Evolutionary conservation across 352 stramenopile genomes (phyloP).

Genomic region (Blastocystis hominis): DNA sequence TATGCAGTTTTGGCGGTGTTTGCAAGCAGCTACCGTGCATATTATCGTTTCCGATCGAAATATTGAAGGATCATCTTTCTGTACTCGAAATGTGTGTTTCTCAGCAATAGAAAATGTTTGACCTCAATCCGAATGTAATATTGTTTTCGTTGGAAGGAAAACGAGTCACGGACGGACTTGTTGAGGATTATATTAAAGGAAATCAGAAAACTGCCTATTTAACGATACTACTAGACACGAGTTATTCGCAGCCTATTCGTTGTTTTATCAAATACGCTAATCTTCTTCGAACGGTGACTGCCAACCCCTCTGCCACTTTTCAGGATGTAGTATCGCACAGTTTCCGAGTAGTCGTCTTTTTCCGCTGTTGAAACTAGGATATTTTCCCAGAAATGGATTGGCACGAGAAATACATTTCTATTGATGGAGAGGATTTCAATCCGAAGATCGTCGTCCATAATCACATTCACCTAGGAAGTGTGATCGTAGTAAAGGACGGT

Average conservation of each 20-base stretch:
- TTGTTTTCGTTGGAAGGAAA: neutral
- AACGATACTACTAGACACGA: neutral
- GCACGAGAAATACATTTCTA: neutral
- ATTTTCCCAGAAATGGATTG: neutral
- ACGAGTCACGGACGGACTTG: neutral
- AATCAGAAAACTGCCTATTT: neutral
- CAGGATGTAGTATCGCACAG: neutral
- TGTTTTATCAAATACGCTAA: neutral
- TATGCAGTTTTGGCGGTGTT: neutral
- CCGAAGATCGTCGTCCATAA: neutral
- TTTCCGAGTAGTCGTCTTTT: neutral
- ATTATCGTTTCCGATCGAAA: neutral
- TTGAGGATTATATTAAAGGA: conserved; percentile 16
- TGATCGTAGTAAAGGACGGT: neutral
- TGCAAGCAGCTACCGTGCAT: neutral
- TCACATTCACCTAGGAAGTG: conserved; percentile 1
- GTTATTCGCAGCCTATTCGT: neutral
- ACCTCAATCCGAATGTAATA: neutral
- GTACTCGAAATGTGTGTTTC: neutral
- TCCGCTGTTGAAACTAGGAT: neutral
- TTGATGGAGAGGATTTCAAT: neutral
- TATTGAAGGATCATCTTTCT: neutral
- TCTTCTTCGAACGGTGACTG: neutral
- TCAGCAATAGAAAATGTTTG: neutral
- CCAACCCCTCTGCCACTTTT: neutral